Evolutionary conservation across 306 rosid genomes (phyloP).

Genomic region (Dalbergia oliveri): DNA sequence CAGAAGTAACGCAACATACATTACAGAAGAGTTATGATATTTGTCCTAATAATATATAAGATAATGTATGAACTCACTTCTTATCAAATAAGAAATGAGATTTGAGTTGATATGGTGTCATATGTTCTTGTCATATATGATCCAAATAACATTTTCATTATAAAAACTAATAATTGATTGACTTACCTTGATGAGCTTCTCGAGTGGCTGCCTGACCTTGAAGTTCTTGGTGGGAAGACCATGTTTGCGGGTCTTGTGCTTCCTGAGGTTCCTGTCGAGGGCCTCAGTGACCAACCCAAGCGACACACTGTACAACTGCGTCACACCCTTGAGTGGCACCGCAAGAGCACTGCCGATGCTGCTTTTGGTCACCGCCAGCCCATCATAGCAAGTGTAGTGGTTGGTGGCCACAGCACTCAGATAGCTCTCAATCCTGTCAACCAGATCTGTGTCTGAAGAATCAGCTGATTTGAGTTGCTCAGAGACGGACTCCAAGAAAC

Average conservation of each 20-base stretch:
- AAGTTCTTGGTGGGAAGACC: conserved; percentile 46
- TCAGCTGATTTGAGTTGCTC: conserved; percentile 40
- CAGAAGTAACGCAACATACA: too few species aligned
- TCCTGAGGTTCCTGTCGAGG: conserved; percentile 50
- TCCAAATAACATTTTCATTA: too few species aligned
- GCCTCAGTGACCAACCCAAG: conserved; percentile 72
- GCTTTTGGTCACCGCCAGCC: conserved; percentile 64
- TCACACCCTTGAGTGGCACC: conserved; percentile 53
- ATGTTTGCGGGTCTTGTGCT: conserved; percentile 44
- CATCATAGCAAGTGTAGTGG: conserved; percentile 82
- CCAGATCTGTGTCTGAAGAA: conserved; percentile 40
- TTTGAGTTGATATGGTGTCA: too few species aligned
- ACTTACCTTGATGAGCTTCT: conserved; percentile 71
- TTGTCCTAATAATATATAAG: too few species aligned
- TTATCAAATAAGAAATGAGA: too few species aligned
- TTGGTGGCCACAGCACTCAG: conserved; percentile 79
- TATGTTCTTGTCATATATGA: too few species aligned
- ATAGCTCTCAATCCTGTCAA: conserved; percentile 61
- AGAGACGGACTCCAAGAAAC: conserved; percentile 50
- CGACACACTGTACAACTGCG: conserved; percentile 72
- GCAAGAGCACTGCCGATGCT: conserved; percentile 51
- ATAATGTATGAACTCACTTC: too few species aligned
- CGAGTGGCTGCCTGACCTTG: conserved; percentile 64
- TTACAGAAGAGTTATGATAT: too few species aligned
- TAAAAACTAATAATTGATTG: too few species aligned